A percentile compares a stretch with the other conserved stretches of the same genome.
These are phyloP conservation scores for Amylocarpus encephaloides DNA, from an alignment of 2,329 filamentous ascomycete genomes.

Conservation along the genomic window DNA sequence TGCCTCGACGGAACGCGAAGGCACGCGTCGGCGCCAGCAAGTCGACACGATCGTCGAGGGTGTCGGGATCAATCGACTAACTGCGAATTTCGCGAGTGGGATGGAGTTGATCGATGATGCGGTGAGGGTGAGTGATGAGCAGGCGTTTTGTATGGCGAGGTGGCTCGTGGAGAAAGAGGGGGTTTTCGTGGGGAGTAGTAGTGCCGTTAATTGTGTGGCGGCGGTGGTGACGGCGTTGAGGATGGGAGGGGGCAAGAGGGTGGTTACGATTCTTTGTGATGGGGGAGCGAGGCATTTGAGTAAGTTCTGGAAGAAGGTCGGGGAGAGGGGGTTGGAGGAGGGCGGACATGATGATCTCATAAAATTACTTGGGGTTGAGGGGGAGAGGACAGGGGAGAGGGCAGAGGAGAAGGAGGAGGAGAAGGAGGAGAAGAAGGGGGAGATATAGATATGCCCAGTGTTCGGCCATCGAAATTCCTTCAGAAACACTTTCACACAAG, in stretches of 20 bases:
- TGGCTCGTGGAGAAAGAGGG: slow-evolving; percentile 96
- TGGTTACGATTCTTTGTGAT: slow-evolving; percentile 84
- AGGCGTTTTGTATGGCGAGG: slow-evolving; percentile 88
- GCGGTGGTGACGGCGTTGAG: slow-evolving; percentile 62
- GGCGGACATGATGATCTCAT: slow-evolving; percentile 44
- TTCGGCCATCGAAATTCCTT: too few species aligned
- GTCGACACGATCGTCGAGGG: slow-evolving; percentile 96
- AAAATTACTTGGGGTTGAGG: slow-evolving; percentile 41
- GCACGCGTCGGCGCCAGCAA: slow-evolving; percentile 80
- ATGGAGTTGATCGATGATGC: slow-evolving; percentile 85
- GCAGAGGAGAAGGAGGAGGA: too few species aligned
- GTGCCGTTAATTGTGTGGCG: slow-evolving; percentile 90
- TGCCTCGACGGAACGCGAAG: slow-evolving; percentile 79
- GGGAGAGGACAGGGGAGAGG: slow-evolving; percentile 1
- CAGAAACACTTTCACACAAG: too few species aligned
- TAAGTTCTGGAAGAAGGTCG: slow-evolving; percentile 76
- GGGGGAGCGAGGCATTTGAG: slow-evolving; percentile 75
- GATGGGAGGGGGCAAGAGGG: slow-evolving; percentile 52
- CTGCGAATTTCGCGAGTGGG: slow-evolving; percentile 84
- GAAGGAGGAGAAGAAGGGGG: too few species aligned
- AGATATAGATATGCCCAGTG: too few species aligned
- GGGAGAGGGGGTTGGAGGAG: slow-evolving; percentile 61
- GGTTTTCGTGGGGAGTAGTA: slow-evolving; percentile 89
- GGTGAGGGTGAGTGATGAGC: slow-evolving; percentile 77
- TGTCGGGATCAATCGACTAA: slow-evolving; percentile 92